A percentile compares a stretch with the other conserved stretches of the same genome.
Conservation (phyloP, 23 red algal genomes). For the Gracilaria vermiculophylla region DNA sequence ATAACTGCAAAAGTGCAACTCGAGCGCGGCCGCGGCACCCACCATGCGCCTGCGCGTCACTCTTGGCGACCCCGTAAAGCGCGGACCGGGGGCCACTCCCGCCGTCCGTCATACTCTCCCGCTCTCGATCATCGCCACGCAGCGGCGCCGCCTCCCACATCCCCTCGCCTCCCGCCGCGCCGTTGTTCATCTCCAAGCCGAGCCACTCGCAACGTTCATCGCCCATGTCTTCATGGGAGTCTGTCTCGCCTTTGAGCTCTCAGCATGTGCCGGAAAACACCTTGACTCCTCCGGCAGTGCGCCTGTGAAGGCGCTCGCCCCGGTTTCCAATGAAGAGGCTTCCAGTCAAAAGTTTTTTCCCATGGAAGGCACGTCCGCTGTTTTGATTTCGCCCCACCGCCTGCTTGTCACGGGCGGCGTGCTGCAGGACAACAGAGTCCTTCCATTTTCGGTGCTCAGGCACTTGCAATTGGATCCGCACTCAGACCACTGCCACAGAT, state of each 20-base stretch:
- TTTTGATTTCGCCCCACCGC: slow-evolving; percentile 42
- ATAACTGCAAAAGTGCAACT: too few species aligned
- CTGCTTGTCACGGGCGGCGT: slow-evolving; percentile 55
- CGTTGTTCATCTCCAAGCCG: neutral
- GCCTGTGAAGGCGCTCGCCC: neutral
- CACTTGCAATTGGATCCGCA: slow-evolving; percentile 36
- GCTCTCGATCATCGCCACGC: too few species aligned
- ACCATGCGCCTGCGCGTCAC: too few species aligned
- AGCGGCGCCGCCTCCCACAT: neutral
- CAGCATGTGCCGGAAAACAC: slow-evolving; percentile 11
- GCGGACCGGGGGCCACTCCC: too few species aligned
- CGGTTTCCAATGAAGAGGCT: slow-evolving; percentile 48
- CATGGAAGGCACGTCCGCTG: slow-evolving; percentile 14
- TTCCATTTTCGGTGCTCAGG: slow-evolving; percentile 49
- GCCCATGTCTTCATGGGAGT: slow-evolving; percentile 42
- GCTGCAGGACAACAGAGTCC: slow-evolving; percentile 27
- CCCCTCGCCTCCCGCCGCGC: neutral
- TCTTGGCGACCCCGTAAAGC: too few species aligned
- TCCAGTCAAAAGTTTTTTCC: slow-evolving; percentile 3
- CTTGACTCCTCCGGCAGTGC: neutral
- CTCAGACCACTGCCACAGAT: neutral
- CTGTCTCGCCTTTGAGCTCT: slow-evolving; percentile 2
- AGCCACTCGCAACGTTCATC: neutral
- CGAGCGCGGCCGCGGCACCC: neutral
- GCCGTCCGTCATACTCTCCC: too few species aligned